Conservation (phyloP, 345 rosid genomes). For the thale cress (Arabidopsis thaliana) region TAIR10.1 NC_003070.9:3475001-3475500, state of each 20-base stretch:
- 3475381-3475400: slow-evolving; percentile 79
- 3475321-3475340: slow-evolving; percentile 59
- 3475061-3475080: slow-evolving; percentile 84
- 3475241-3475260: slow-evolving; percentile 60
- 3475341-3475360: slow-evolving; percentile 49
- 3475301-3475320: slow-evolving; percentile 50
- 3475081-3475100: slow-evolving; percentile 80
- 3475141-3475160: slow-evolving; percentile 56
- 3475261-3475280: background rate
- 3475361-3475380: slow-evolving; percentile 83
- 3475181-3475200: slow-evolving; percentile 77
- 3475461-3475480: slow-evolving; percentile 77
- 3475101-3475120: slow-evolving; percentile 86
- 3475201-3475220: slow-evolving; percentile 78
- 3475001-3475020: background rate
- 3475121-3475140: slow-evolving; percentile 76
- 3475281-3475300: background rate
- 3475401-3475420: slow-evolving; percentile 78
- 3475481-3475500: background rate
- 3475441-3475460: slow-evolving; percentile 82
- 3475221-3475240: slow-evolving; percentile 87
- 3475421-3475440: slow-evolving; percentile 82
- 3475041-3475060: slow-evolving; percentile 89
- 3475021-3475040: slow-evolving; percentile 82
- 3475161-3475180: slow-evolving; percentile 65